These are phyloP conservation scores for Podospora pseudocomata DNA, from an alignment of 495 filamentous ascomycete species.

Conservation along the genomic window DNA sequence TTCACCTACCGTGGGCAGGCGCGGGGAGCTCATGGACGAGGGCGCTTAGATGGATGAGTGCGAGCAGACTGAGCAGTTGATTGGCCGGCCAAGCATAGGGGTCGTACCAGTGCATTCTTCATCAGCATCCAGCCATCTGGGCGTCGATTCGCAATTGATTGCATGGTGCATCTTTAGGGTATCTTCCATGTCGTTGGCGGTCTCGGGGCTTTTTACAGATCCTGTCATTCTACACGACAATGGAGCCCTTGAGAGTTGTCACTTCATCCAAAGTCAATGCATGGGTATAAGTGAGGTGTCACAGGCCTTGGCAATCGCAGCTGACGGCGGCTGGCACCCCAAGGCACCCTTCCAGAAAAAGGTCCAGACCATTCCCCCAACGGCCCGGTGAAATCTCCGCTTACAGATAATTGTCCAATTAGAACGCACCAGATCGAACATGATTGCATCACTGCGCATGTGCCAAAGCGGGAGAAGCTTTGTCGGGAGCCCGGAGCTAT, in stretches of 20 bases:
- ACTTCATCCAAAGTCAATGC: no score
- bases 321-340: not conserved
- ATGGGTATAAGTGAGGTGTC: not conserved
- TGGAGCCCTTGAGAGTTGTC: no score
- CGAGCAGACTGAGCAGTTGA: conserved; percentile 11
- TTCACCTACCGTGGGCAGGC: conserved; percentile 6
- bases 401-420: conserved; percentile 11
- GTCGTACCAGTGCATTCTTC: not conserved
- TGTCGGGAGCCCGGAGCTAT: conserved; percentile 10
- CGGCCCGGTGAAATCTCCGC: no score
- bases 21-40: conserved; percentile 19
- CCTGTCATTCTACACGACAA: no score
- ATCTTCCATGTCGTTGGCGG: no score
- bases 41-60: conserved; percentile 27
- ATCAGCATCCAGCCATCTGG: conserved; percentile 3
- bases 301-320: not conserved
- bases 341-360: not conserved
- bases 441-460: conserved; percentile 20
- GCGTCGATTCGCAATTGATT: not conserved
- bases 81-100: conserved; percentile 16
- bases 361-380: not conserved
- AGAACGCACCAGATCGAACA: not conserved
- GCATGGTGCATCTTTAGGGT: not conserved
- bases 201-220: not conserved
- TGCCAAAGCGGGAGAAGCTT: not conserved